These are phyloP conservation scores for Cytospora piceicola DNA, from an alignment of 2,329 filamentous ascomycete genomes.

Conservation along the genomic window DNA sequence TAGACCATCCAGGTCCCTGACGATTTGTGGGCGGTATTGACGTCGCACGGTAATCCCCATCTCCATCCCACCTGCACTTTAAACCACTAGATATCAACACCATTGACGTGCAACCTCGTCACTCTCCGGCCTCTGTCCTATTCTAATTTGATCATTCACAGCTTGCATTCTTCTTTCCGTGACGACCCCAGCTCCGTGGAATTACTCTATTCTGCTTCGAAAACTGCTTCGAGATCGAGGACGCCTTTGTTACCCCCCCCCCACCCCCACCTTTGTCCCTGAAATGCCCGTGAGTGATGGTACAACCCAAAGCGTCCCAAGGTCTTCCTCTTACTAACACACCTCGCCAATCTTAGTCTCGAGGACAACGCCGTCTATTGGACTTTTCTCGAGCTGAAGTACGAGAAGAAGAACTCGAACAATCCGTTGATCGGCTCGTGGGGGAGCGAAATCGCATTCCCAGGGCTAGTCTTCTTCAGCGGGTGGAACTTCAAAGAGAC, in stretches of 20 bases:
- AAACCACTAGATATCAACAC: not conserved
- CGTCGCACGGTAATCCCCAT: constrained; percentile 18
- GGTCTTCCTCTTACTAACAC: not conserved
- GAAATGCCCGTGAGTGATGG: constrained; percentile 24
- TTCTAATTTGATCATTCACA: not conserved
- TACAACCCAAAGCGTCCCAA: not conserved
- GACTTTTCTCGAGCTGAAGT: constrained; percentile 24
- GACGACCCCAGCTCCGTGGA: not conserved
- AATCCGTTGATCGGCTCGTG: constrained; percentile 10
- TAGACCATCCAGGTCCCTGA: constrained; percentile 7
- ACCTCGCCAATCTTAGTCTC: constrained; percentile 4
- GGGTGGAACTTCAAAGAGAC: constrained; percentile 14
- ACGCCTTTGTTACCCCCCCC: constrained; percentile 16
- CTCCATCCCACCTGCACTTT: constrained; percentile 5
- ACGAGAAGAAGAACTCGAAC: constrained; percentile 24
- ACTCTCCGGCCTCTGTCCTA: constrained; percentile 8
- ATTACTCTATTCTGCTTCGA: not conserved
- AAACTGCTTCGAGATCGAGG: not conserved
- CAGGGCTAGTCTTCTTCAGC: constrained; percentile 9
- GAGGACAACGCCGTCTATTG: constrained; percentile 19
- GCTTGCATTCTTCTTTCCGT: not conserved
- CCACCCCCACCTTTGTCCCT: constrained; percentile 19
- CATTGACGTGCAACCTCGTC: constrained; percentile 4
- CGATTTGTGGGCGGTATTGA: constrained; percentile 12
- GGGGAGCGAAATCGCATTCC: constrained; percentile 10